Evolutionary conservation across 306 rosid genomes (phyloP).

Genomic region (Vachellia collinsii): DNA sequence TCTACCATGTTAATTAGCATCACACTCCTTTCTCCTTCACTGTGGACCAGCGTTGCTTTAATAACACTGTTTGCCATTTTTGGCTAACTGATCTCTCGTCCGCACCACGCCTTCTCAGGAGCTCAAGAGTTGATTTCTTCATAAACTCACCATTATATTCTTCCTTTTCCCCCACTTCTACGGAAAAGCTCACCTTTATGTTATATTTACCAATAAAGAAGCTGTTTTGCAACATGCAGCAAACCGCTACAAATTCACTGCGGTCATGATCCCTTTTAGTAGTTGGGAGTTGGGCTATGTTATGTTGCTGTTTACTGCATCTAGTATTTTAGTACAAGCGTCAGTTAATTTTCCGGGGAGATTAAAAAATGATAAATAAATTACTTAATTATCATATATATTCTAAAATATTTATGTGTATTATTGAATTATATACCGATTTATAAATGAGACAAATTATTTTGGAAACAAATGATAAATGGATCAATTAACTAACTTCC

Average conservation of each 20-base stretch:
- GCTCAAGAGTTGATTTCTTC: neutral
- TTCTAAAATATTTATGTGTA: too few relatives aligned
- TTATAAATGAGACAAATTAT: too few relatives aligned
- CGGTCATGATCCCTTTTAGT: neutral
- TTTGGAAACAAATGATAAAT: too few relatives aligned
- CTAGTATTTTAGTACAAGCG: too few relatives aligned
- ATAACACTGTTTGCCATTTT: neutral
- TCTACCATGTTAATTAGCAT: neutral
- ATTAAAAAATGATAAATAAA: too few relatives aligned
- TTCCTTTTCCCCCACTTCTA: too few relatives aligned
- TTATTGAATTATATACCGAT: too few relatives aligned
- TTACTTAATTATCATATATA: too few relatives aligned
- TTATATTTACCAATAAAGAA: neutral
- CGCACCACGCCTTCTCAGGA: neutral
- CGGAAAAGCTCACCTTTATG: neutral
- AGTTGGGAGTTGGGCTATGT: neutral
- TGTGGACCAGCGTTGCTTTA: constrained; percentile 14
- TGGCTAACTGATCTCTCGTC: neutral
- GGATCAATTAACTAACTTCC: too few relatives aligned
- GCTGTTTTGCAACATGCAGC: neutral
- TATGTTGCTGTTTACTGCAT: neutral
- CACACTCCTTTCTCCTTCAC: neutral
- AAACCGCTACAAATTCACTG: neutral
- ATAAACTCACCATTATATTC: neutral
- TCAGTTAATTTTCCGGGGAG: too few relatives aligned